Base-by-base conservation (phyloP, 257 asterid genomes). In the Paraleonurus japonicus region DNA sequence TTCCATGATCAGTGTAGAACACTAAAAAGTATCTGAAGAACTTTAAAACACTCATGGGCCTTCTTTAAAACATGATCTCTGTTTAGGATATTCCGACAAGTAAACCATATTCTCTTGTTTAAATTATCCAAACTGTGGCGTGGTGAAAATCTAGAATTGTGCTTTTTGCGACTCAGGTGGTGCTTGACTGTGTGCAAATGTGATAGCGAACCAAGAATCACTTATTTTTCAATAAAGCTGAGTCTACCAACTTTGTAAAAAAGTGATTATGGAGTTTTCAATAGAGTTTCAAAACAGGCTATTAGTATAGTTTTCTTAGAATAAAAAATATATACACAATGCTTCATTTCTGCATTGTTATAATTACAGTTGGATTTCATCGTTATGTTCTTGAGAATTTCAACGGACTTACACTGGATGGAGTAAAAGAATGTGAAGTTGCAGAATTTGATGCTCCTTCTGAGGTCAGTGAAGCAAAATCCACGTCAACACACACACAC, bases 321-420 rank as follows among this genome's bases (percentile, higher is more conserved):
- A 7, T 35, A 11, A 54, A 51, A 27, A 27, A 17, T 13, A 54
- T 33, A 62, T 69, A 20, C 71, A 67, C 10, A 37, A 60, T 53
- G 19, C 33, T 57, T 70, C 67, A 71, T 61, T 26, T 23, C 19
- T 65, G 26, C 24, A 27, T 39, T 62, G 58, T 74, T 65, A 16
- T 72, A 48, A 55, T 26, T 72, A 75, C 85, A 93, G 98, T 84
- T 81, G 97, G 98, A 70, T 82, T 71, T 75, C 98, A 93, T 74
- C 94, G 90, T 23, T 89, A 82, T 57, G 68, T 79, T 69, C 83
- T 90, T 59, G 88, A 87, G 79, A 84, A 85, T 77, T 88, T 92
- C 80, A 82, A 67, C 5, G 88, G 85, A 13, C 77, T 76, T 65
- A 72, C 89, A 48, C 6, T 85, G 24, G 92, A 90, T 19, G 96